Conservation (phyloP, 108 stramenopile species). For the Fragilariopsis cylindrus region DNA sequence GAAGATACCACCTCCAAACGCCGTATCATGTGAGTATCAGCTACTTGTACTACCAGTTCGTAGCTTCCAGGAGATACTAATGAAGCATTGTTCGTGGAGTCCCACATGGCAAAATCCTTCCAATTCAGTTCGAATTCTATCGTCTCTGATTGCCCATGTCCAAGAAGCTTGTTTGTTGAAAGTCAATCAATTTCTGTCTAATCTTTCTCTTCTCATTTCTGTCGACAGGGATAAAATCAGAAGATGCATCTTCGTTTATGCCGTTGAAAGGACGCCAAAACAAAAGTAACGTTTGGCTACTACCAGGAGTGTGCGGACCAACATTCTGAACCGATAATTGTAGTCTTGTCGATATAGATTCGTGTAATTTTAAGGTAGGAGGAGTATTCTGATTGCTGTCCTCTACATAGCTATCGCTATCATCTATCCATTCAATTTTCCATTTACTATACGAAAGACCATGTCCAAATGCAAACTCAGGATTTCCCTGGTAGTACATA, state of each 20-base stretch:
- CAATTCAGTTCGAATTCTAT: constrained; percentile 17
- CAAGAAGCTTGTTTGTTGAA: constrained; percentile 22
- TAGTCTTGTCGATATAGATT: constrained; percentile 12
- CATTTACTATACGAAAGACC: constrained; percentile 50
- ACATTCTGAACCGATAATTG: constrained; percentile 29
- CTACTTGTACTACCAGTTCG: background rate
- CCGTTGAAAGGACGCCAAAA: constrained; percentile 28
- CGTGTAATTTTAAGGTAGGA: background rate
- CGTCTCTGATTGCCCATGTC: constrained; percentile 11
- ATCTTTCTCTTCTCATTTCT: background rate
- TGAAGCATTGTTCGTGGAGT: background rate
- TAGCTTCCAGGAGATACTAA: constrained; percentile 7
- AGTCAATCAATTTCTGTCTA: constrained; percentile 28
- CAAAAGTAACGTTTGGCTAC: constrained; percentile 43
- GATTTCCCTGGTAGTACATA: constrained; percentile 44
- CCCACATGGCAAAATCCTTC: constrained; percentile 25
- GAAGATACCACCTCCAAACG: constrained; percentile 6
- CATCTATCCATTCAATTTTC: constrained; percentile 20
- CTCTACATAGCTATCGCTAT: background rate
- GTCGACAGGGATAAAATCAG: background rate
- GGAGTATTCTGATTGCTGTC: background rate
- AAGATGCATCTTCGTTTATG: background rate
- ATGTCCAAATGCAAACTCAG: constrained; percentile 53
- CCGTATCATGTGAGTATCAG: background rate
- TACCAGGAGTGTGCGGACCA: constrained; percentile 25